Evolutionary conservation across 164 flowering plant species (phyloP), one percentile per base, ranked within the genome.

Genomic region (Tetrastigma voinierianum): DNA sequence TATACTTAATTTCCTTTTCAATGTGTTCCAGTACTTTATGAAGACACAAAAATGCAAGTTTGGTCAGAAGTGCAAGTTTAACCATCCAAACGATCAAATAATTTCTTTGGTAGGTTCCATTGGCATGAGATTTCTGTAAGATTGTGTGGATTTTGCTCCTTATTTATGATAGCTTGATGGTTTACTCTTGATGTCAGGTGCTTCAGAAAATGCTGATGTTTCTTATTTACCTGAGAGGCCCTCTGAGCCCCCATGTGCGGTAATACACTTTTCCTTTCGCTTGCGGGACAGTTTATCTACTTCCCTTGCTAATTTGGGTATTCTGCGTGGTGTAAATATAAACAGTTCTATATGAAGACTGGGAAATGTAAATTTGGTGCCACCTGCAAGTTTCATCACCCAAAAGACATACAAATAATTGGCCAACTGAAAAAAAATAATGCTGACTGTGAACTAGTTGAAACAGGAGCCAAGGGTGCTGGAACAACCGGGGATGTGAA

Each of bases 41-140:
- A 96, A 96, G 86, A 96, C 99, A 56, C 90, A 84, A 74, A 86
- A 72, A 72, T 96, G 98, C 91, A 96, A 84, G 75, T 96, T 84
- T 76, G 99, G 98, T 51, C 63, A 61, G 48, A 88, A 73, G 61
- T 96, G 99, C 92, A 96, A 83, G 76, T 96, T 96, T 73, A 96
- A 96, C 79, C 99, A 96, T 79, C 99, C 98, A 23, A 82, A 80
- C 76, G 90, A 86, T 46, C 78, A 66, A 45, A 14, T 73, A 45
- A 62, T 57, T n/a, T 61, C 81, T 71, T 53, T 20, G 75, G 90
- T 89, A 73, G 51, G 86, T 73, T 21, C 46, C 44, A 13, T 40
- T 19, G 20, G 54, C 4, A 17, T 61, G 59, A 63, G 12, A 58
- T 55, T 16, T 70, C 43, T 52, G 32, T 32, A 10, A 8, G 21